Conservation (phyloP, 140 eudicot species). For the Cichorium intybus region DNA sequence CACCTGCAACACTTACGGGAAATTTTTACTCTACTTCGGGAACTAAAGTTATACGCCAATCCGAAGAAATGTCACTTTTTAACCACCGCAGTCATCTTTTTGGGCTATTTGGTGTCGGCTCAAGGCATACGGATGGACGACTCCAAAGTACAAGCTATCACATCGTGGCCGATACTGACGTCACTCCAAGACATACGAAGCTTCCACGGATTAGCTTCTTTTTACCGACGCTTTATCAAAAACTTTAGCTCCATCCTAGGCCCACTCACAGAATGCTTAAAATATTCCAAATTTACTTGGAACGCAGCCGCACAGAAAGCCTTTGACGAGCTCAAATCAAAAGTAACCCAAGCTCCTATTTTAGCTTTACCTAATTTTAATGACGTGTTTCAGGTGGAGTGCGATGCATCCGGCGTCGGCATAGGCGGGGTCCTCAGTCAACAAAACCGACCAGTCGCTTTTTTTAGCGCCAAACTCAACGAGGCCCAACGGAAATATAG, state of each 20-base stretch:
- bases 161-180: slow-evolving; percentile 7
- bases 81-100: neutral
- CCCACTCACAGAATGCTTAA: no score
- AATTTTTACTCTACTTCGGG: neutral
- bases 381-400: no score
- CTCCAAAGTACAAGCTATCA: neutral
- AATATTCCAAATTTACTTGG: no score
- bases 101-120: neutral
- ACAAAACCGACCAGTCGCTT: no score
- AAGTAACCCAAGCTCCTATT: no score
- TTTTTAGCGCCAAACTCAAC: no score
- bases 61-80: neutral
- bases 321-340: no score
- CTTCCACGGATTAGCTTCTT: neutral
- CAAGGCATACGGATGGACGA: neutral
- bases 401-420: no score
- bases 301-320: no score
- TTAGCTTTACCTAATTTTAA: no score
- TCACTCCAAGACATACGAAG: neutral
- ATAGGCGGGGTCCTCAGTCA: no score
- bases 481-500: no score
- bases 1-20: neutral
- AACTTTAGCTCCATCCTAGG: neutral
- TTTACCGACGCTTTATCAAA: slow-evolving; percentile 3
- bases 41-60: neutral